Percentiles rank a stretch among this genome's conserved stretches.
phyloP scores from a whole-genome alignment of 2,329 filamentous ascomycete genomes.

The Passalora sequoiae region DNA sequence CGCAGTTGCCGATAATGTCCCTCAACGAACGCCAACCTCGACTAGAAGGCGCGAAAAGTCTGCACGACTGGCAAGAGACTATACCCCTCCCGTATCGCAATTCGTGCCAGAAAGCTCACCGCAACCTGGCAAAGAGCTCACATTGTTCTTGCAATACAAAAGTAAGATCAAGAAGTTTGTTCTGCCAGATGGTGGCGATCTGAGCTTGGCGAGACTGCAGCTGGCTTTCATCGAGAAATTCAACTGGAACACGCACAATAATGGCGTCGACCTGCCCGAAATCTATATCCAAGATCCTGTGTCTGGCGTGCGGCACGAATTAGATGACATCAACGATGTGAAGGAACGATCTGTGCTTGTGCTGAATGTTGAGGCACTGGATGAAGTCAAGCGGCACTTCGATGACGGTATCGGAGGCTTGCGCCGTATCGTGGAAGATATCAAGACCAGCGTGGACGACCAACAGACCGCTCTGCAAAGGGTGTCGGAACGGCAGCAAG shows the following conservation, averaged over 20 bases:
- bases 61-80: conserved; percentile 18
- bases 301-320: conserved; percentile 91
- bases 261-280: conserved; percentile 86
- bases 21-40: conserved; percentile 11
- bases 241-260: conserved; percentile 95
- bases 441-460: conserved; percentile 76
- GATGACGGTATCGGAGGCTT: conserved; percentile 83
- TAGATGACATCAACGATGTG: conserved; percentile 88
- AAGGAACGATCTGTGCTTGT: conserved; percentile 95
- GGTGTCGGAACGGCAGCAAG: conserved; percentile 85
- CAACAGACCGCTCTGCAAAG: conserved; percentile 76
- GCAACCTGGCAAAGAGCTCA: conserved; percentile 77
- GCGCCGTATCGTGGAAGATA: conserved; percentile 74
- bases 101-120: conserved; percentile 57
- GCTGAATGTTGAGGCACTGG: conserved; percentile 83
- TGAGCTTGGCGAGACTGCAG: conserved; percentile 83
- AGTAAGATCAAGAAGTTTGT: conserved; percentile 96
- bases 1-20: conserved; percentile 9
- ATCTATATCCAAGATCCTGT: conserved; percentile 97
- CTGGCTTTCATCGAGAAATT: conserved; percentile 99
- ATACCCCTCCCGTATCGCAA: conserved; percentile 39
- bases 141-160: conserved; percentile 92
- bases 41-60: conserved; percentile 14
- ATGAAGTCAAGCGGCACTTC: conserved; percentile 94
- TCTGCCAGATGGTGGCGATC: conserved; percentile 74